A percentile compares a stretch with the other conserved stretches of the same genome.
Evolutionary conservation across 2,329 filamentous ascomycete genomes (phyloP).

Genomic region (Domatiomyces globalis): DNA sequence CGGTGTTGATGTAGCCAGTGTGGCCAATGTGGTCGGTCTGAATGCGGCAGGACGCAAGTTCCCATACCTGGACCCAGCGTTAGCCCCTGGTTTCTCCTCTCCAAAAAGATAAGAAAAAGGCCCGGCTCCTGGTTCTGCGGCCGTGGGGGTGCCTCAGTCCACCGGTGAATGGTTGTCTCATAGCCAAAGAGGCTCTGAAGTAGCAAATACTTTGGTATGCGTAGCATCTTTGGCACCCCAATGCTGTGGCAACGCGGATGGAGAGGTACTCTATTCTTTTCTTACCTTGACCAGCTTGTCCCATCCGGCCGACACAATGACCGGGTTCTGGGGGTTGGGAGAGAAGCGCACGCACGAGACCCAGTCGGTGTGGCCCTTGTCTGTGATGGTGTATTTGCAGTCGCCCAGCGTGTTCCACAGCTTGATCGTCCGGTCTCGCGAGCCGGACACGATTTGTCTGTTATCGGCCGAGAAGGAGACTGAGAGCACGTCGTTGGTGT

Average conservation of each 20-base stretch:
- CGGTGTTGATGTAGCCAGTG: conserved; percentile 98
- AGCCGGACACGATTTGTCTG: conserved; percentile 98
- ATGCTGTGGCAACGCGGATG: not conserved
- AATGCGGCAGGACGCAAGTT: conserved; percentile 97
- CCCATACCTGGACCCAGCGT: conserved; percentile 64
- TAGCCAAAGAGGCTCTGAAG: conserved; percentile 93
- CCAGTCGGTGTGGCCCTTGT: conserved; percentile 99
- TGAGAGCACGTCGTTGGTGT: conserved; percentile 98
- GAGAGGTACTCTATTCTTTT: conserved; percentile 18
- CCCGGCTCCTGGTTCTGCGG: conserved; percentile 2
- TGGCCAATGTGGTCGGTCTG: conserved; percentile 99
- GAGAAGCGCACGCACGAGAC: conserved; percentile 99
- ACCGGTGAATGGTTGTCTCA: conserved; percentile 95
- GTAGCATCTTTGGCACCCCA: conserved; percentile 64
- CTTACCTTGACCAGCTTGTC: conserved; percentile 99
- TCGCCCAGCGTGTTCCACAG: conserved; percentile 99
- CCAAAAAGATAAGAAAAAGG: too few species aligned
- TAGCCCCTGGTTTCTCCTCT: conserved; percentile 13
- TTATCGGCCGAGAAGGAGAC: conserved; percentile 99
- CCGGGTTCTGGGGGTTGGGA: conserved; percentile 99
- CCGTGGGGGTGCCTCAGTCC: conserved; percentile 48
- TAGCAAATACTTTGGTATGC: conserved; percentile 96
- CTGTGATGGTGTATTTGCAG: conserved; percentile 99
- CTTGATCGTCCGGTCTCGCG: conserved; percentile 98
- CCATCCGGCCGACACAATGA: conserved; percentile 97